These are phyloP conservation scores for Fusarium mexicanum DNA, from an alignment of 2,329 filamentous ascomycete species.

Conservation along the genomic window DNA sequence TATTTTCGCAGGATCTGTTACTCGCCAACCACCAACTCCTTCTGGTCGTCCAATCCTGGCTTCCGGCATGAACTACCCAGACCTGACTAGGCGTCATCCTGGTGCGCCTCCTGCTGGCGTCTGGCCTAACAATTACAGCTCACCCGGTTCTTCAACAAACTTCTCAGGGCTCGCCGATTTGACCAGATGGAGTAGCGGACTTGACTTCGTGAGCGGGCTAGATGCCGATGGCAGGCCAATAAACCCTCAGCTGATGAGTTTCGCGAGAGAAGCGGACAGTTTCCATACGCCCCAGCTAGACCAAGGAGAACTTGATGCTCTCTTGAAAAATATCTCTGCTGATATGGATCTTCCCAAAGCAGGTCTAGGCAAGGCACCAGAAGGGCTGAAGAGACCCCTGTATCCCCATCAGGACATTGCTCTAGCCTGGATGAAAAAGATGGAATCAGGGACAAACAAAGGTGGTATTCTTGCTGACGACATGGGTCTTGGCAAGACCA, in stretches of 20 bases:
- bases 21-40: background rate
- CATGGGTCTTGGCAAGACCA: conserved; percentile 92
- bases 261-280: conserved; percentile 45
- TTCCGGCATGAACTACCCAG: conserved; percentile 16
- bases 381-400: conserved; percentile 72
- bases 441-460: conserved; percentile 79
- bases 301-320: conserved; percentile 73
- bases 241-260: conserved; percentile 45
- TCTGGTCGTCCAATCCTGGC: background rate
- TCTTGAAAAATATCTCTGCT: conserved; percentile 78
- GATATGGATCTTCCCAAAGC: conserved; percentile 72
- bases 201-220: conserved; percentile 49
- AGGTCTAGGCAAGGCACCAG: conserved; percentile 74
- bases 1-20: conserved; percentile 6
- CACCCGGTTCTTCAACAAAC: conserved; percentile 2
- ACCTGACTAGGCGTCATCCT: conserved; percentile 1
- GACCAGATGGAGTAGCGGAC: conserved; percentile 51
- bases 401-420: conserved; percentile 88
- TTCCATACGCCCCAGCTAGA: conserved; percentile 52
- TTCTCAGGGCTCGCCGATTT: conserved; percentile 45
- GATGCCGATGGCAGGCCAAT: conserved; percentile 52
- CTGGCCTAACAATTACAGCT: background rate
- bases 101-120: background rate
- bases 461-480: conserved; percentile 94
- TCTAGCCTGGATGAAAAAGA: conserved; percentile 83